Conservation (phyloP, 768 basidiomycete genomes). For the Lentinula sp. region DNA sequence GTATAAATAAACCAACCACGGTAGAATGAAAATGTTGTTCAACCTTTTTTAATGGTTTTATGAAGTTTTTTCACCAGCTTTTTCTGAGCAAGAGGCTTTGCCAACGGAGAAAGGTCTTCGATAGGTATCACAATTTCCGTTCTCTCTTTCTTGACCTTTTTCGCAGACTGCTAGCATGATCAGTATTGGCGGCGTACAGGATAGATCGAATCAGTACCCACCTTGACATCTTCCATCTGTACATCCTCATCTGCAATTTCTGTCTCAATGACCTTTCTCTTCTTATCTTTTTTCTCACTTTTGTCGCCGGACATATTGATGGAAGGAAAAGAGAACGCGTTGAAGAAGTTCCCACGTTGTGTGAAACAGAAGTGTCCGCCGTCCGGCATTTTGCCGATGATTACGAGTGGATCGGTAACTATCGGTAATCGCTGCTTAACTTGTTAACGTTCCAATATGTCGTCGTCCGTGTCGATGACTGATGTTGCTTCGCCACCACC, state of each 20-base stretch:
- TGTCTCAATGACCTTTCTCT: constrained; percentile 41
- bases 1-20: background rate
- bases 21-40: constrained; percentile 5
- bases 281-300: constrained; percentile 72
- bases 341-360: background rate
- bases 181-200: constrained; percentile 7
- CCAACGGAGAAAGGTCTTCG: constrained; percentile 90
- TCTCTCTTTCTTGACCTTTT: constrained; percentile 62
- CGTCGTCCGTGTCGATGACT: background rate
- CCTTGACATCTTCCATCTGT: constrained; percentile 38
- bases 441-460: background rate
- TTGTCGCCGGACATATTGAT: constrained; percentile 64
- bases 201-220: constrained; percentile 14
- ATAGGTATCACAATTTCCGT: constrained; percentile 61
- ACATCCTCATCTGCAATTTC: constrained; percentile 38
- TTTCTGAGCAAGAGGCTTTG: constrained; percentile 87
- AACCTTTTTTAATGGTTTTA: constrained; percentile 91
- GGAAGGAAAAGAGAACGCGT: background rate
- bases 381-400: background rate
- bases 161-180: constrained; percentile 29
- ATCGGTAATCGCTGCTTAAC: background rate
- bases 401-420: background rate
- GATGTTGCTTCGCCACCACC: background rate
- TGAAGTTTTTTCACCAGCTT: constrained; percentile 93
- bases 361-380: background rate